Base-by-base conservation (phyloP, 768 basidiomycete genomes). In the Trichaptum fuscoviolaceum region DNA sequence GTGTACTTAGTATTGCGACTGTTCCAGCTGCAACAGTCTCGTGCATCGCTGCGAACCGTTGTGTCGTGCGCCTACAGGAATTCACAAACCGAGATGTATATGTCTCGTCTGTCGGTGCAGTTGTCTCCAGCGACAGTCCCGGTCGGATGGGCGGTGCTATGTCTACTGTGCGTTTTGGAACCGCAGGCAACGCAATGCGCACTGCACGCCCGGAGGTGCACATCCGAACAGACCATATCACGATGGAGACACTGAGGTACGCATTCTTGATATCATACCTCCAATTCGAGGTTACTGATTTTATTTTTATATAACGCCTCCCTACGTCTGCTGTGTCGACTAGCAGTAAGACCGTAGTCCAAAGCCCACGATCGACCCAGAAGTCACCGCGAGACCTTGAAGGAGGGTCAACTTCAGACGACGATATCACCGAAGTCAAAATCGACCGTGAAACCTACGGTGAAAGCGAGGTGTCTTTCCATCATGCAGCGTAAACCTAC, bases 11-110 rank as follows among this genome's bases (percentile, higher is more conserved):
- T 57, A 81, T 88, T 68, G 84, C 82, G 24, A 85, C 84, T 34
- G 87, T 89, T 36, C 89, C 89, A 27, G 87, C 88, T 42, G 87
- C 88, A 20, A 82, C 85, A 5, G 78, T 88, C 67, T 87, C 87
- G 88, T 89, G 76, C 66, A 86, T 88, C 64, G 87, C 88, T 24
- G 85, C 89, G 30, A 87, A 87, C 73, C 84, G 89, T 58, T 84
- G 87, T 30, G 89, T 90, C 59, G 87, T 89, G 73, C 82, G 87
- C 67, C 78, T 91, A 25, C 81, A 85, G 42, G 86, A 87, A 64
- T 87, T 85, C 69, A 82, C 77, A 69, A 58, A 76, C 71, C 65
- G 80, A 27, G 72, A 75, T 63, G 35, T 69, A 17, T 75, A 73
- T 69, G 71, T 74, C 63, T 58, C 71, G 65, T 58, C 62, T 66